These are phyloP conservation scores for Sporothrix brunneoviolacea DNA, from an alignment of 2,329 filamentous ascomycete species.

Conservation along the genomic window DNA sequence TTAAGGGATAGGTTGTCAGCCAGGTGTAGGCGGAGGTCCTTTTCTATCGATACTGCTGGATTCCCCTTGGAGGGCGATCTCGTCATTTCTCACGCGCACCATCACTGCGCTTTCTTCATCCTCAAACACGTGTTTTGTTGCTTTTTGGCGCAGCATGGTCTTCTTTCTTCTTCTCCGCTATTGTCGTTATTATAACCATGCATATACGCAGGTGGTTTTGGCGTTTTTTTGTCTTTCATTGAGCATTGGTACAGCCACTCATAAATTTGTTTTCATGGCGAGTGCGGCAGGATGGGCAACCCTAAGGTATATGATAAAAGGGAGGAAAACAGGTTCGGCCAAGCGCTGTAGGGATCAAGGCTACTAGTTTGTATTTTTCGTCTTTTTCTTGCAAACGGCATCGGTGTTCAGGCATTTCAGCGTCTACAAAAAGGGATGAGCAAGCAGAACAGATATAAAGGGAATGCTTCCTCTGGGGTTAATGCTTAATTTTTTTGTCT, in stretches of 20 bases:
- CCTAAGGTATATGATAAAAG: conserved; percentile 5
- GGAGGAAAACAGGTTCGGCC: not conserved
- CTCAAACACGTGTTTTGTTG: too few relatives aligned
- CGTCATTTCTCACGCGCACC: too few relatives aligned
- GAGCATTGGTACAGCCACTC: not conserved
- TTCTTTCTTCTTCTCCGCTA: too few relatives aligned
- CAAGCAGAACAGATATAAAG: conserved; percentile 5
- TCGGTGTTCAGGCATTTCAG: not conserved
- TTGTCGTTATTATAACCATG: not conserved
- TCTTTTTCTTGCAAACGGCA: not conserved
- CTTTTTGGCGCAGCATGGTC: too few relatives aligned
- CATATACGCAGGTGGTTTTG: too few relatives aligned
- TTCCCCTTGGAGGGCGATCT: too few relatives aligned
- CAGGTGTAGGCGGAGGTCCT: too few relatives aligned
- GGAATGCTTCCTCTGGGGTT: not conserved
- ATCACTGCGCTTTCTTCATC: too few relatives aligned
- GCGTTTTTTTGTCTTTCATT: not conserved
- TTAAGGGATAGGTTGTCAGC: conserved; percentile 30
- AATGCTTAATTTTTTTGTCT: not conserved
- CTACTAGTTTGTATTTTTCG: not conserved
- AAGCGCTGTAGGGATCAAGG: not conserved
- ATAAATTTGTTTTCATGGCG: conserved; percentile 5
- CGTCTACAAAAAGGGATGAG: not conserved
- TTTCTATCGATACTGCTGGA: too few relatives aligned
- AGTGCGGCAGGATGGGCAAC: not conserved